Percentiles rank a stretch among this genome's conserved stretches.
Conservation (phyloP, 83 land plant genomes). For the Thuja plicata region DNA sequence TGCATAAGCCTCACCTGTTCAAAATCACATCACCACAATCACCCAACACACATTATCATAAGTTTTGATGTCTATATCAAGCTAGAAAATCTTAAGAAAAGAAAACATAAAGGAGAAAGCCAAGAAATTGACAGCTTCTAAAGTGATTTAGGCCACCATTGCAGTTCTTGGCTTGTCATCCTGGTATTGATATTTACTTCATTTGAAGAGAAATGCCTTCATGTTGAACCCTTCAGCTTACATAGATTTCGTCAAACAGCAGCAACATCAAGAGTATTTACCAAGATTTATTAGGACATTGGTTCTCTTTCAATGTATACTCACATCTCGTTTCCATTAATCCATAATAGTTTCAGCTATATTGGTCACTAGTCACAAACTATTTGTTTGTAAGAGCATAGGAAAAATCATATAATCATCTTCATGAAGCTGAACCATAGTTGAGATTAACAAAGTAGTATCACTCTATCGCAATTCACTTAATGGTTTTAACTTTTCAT, state of each 20-base stretch:
- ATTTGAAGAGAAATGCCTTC: background rate
- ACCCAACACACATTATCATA: background rate
- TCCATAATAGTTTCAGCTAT: background rate
- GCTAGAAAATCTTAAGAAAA: background rate
- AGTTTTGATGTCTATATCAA: background rate
- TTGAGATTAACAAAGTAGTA: background rate
- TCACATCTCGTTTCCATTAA: background rate
- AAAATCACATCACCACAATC: background rate
- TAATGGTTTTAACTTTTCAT: background rate
- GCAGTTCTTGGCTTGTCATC: background rate
- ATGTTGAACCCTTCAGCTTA: background rate
- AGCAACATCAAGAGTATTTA: background rate
- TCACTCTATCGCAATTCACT: background rate
- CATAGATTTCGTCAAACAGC: background rate
- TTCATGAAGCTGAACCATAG: background rate
- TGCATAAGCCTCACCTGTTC: conserved; percentile 76
- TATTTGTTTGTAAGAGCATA: background rate
- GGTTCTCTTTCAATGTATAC: background rate
- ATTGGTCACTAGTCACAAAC: background rate
- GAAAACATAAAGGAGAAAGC: too few species aligned
- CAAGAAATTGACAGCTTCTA: conserved; percentile 4
- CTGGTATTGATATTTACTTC: background rate
- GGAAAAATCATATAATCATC: background rate
- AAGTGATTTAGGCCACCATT: background rate
- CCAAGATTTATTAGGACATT: background rate